Evolutionary conservation across 192 early-diverging fungal genomes (phyloP).

Genomic region (Pilobolus umbonatus): DNA sequence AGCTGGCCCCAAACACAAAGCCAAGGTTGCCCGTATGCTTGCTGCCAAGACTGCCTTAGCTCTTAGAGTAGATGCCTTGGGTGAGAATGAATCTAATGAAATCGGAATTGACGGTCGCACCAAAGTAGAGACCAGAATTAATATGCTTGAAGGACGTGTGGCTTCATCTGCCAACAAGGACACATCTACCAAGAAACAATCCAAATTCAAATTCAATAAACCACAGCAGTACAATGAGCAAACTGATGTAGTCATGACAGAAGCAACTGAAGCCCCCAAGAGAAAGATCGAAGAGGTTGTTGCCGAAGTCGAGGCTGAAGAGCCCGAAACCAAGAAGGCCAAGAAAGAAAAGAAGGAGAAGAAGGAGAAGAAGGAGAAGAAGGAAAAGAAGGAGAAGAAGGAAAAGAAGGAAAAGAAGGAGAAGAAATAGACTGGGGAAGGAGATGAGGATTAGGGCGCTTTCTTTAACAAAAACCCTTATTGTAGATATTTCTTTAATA

Average conservation of each 20-base stretch:
- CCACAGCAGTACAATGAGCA: slow-evolving; percentile 41
- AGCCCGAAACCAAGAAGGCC: slow-evolving; percentile 41
- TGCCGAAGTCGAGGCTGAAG: slow-evolving; percentile 35
- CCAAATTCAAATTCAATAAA: slow-evolving; percentile 56
- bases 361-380: slow-evolving; percentile 50
- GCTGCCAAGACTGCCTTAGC: slow-evolving; percentile 90
- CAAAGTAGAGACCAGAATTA: slow-evolving; percentile 83
- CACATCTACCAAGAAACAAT: slow-evolving; percentile 57
- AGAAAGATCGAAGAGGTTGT: slow-evolving; percentile 41
- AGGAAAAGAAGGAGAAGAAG: slow-evolving; percentile 42
- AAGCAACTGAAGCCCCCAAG: slow-evolving; percentile 43
- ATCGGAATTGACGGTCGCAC: slow-evolving; percentile 82
- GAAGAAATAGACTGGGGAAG: slow-evolving; percentile 37
- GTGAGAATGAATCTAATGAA: slow-evolving; percentile 72
- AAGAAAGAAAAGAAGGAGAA: slow-evolving; percentile 51
- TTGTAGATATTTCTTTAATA: no score
- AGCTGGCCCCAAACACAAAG: slow-evolving; percentile 94
- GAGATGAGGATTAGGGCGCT: slow-evolving; percentile 35
- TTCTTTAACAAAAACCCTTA: no score
- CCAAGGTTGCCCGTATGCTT: slow-evolving; percentile 93
- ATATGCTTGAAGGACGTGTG: slow-evolving; percentile 83
- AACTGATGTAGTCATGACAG: slow-evolving; percentile 30
- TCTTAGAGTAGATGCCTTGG: slow-evolving; percentile 89
- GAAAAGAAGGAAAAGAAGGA: slow-evolving; percentile 39
- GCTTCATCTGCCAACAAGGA: slow-evolving; percentile 65